A percentile compares a stretch with the other conserved stretches of the same genome.
Conservation (phyloP, 495 filamentous ascomycete species). For the Clohesyomyces aquaticus region DNA sequence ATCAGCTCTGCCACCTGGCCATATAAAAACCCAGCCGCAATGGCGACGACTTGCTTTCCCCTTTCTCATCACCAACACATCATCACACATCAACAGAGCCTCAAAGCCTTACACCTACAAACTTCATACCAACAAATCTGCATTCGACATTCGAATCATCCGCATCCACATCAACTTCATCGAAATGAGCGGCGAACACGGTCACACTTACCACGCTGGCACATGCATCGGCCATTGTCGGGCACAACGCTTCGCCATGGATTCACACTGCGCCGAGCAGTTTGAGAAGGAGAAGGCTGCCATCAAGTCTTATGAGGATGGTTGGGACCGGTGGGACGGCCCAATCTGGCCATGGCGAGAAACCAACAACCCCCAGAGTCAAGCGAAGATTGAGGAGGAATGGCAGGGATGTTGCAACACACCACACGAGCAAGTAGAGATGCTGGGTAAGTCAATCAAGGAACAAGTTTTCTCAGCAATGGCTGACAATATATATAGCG, state of each 20-base stretch:
- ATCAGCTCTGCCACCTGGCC: not conserved
- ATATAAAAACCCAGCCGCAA: not conserved
- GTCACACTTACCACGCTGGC: conserved; percentile 12
- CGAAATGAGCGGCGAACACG: not conserved
- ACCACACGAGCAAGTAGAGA: not conserved
- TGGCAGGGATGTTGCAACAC: conserved; percentile 29
- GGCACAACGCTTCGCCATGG: conserved; percentile 29
- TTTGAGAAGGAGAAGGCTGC: conserved; percentile 35
- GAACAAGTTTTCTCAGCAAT: not conserved
- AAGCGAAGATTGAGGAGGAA: conserved; percentile 20
- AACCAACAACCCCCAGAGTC: conserved; percentile 21
- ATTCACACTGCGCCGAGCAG: conserved; percentile 18
- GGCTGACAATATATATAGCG: conserved; percentile 8
- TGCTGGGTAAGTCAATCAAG: conserved; percentile 3
- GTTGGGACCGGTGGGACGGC: conserved; percentile 35
- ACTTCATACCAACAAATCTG: not conserved
- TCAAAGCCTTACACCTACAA: not conserved
- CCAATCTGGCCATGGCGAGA: conserved; percentile 35
- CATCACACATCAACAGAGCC: not conserved
- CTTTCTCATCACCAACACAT: not conserved
- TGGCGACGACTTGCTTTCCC: not conserved
- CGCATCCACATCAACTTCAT: not conserved
- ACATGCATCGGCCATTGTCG: conserved; percentile 29
- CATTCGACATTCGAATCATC: conserved; percentile 1
- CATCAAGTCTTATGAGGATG: conserved; percentile 35